Conservation (phyloP, 441 rosid genomes). For the Euphorbia schlechtendalii region DNA sequence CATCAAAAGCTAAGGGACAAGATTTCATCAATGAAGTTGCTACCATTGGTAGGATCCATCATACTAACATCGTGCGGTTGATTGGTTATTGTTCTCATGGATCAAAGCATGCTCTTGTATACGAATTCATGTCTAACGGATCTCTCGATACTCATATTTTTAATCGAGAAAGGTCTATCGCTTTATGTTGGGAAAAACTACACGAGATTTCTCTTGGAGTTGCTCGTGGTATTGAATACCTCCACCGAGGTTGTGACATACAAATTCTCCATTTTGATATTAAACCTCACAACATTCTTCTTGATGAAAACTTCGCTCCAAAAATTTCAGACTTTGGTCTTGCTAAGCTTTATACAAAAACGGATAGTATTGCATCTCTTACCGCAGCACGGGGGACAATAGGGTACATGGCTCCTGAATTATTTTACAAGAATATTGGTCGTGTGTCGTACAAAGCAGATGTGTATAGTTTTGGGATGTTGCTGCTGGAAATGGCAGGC, state of each 20-base stretch:
- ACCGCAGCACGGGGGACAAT: neutral
- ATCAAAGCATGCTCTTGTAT: conserved; percentile 16
- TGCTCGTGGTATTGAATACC: conserved; percentile 1
- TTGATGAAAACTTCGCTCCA: too few relatives aligned
- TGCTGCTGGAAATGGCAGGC: conserved; percentile 9
- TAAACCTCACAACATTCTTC: too few relatives aligned
- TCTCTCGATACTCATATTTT: conserved; percentile 19
- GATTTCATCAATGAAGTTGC: neutral
- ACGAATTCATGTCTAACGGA: conserved; percentile 20
- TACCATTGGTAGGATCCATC: too few relatives aligned
- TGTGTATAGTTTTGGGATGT: too few relatives aligned
- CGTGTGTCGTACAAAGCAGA: too few relatives aligned
- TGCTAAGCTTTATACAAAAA: conserved; percentile 14
- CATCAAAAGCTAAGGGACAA: neutral
- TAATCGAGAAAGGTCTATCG: neutral
- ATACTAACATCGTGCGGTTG: neutral
- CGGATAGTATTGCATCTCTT: neutral
- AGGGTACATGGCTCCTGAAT: too few relatives aligned
- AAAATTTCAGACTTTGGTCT: conserved; percentile 22
- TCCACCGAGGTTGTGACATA: neutral
- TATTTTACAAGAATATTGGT: too few relatives aligned
- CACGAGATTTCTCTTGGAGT: conserved; percentile 4
- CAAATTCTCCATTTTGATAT: too few relatives aligned
- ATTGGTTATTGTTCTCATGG: conserved; percentile 19
- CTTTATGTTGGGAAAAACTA: conserved; percentile 13